Percentiles rank a stretch among this genome's conserved stretches.
Conservation (phyloP, 768 basidiomycete genomes). For the Rhodotorula babjevae region DNA sequence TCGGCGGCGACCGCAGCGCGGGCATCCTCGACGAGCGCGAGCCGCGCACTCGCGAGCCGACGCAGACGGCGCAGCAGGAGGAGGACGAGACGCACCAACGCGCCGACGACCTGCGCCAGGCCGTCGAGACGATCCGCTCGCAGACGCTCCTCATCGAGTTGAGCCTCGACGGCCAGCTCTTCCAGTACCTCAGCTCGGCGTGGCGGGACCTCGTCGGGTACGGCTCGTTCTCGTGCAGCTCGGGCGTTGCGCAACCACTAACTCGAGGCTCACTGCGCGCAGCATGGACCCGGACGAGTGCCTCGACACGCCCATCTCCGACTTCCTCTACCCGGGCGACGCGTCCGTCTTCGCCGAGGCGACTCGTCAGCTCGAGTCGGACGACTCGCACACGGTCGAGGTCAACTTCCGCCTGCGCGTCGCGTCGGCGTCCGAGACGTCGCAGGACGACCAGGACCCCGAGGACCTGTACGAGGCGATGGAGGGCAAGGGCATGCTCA, state of each 20-base stretch:
- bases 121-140: constrained; percentile 91
- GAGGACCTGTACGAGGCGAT: constrained; percentile 62
- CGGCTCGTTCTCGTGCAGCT: constrained; percentile 48
- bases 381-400: constrained; percentile 91
- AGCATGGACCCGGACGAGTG: constrained; percentile 80
- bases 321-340: constrained; percentile 71
- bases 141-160: constrained; percentile 95
- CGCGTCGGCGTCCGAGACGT: constrained; percentile 26
- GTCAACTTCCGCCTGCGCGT: constrained; percentile 81
- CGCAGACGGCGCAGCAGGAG: background rate
- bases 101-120: constrained; percentile 76
- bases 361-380: constrained; percentile 73
- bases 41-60: background rate
- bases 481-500: constrained; percentile 98
- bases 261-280: background rate
- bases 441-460: constrained; percentile 39
- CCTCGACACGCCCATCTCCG: constrained; percentile 72
- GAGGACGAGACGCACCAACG: constrained; percentile 59
- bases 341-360: constrained; percentile 79
- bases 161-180: constrained; percentile 84
- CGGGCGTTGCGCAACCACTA: background rate
- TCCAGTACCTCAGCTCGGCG: constrained; percentile 93
- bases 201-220: constrained; percentile 90
- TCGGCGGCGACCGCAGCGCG: constrained; percentile 22
- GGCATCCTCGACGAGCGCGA: background rate